phyloP scores from a whole-genome alignment of 805 yeast genomes.

The Kluyveromyces starmeri region DNA sequence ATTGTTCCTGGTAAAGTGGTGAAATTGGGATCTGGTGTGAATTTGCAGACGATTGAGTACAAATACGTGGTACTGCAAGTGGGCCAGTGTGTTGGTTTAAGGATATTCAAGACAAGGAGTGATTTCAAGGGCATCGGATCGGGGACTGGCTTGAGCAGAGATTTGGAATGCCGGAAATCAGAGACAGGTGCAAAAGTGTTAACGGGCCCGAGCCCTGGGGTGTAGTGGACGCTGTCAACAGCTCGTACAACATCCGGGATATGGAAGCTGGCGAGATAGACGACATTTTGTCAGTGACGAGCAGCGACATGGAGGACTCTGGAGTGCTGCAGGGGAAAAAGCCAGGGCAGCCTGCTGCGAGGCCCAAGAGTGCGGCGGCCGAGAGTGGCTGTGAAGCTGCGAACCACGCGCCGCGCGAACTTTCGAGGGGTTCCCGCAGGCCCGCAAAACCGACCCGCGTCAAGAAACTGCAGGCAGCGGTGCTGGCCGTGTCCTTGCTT shows the following conservation, averaged over 20 bases:
- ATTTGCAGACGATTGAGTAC: too few species aligned
- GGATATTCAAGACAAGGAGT: too few species aligned
- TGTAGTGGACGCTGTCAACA: background rate
- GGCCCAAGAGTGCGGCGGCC: background rate
- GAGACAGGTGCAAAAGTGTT: background rate
- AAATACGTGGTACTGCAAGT: too few species aligned
- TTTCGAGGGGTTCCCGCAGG: too few species aligned
- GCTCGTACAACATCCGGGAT: slow-evolving; percentile 1
- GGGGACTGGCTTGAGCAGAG: too few species aligned
- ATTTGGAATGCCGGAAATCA: background rate
- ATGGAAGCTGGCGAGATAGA: slow-evolving; percentile 3
- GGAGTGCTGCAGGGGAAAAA: background rate
- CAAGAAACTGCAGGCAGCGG: slow-evolving; percentile 47
- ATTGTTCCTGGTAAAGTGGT: too few species aligned
- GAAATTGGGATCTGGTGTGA: too few species aligned
- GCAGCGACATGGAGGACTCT: slow-evolving; percentile 4
- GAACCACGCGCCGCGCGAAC: background rate
- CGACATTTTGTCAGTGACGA: slow-evolving; percentile 1
- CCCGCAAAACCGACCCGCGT: background rate
- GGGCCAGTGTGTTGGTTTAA: too few species aligned
- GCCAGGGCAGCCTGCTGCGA: background rate
- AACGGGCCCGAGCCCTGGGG: slow-evolving; percentile 1
- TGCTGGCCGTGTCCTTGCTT: slow-evolving; percentile 91
- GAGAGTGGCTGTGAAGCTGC: background rate
- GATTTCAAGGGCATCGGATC: too few species aligned